Conservation (phyloP, 192 early-diverging fungal species). For the Entophlyctis luteolus region DNA sequence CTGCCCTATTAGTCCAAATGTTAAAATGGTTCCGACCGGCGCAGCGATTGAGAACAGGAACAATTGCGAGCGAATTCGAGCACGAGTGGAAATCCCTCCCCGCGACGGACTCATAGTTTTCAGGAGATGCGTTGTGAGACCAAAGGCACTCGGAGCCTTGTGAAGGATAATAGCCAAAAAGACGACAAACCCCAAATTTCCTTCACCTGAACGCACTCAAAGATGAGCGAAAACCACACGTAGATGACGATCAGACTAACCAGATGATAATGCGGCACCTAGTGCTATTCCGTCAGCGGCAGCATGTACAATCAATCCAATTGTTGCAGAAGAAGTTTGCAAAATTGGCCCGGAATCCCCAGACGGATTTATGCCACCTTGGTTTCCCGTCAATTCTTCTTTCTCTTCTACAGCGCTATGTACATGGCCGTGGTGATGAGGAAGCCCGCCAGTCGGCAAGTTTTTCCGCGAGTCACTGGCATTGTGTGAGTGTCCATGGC, state of each 20-base stretch:
- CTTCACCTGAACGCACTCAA: conserved; percentile 25
- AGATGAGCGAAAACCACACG: neutral
- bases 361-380: neutral
- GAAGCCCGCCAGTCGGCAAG: neutral
- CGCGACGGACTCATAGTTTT: conserved; percentile 56
- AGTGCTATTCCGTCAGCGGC: conserved; percentile 93
- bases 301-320: conserved; percentile 95
- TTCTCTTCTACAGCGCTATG: conserved; percentile 9
- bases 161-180: conserved; percentile 94
- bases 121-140: conserved; percentile 80
- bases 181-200: conserved; percentile 61
- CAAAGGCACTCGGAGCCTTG: conserved; percentile 93
- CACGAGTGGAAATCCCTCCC: conserved; percentile 42
- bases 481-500: conserved; percentile 12
- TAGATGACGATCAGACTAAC: conserved; percentile 22
- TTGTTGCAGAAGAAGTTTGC: conserved; percentile 52
- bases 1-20: conserved; percentile 33
- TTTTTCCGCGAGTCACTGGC: conserved; percentile 13
- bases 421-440: conserved; percentile 11
- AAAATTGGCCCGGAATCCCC: neutral
- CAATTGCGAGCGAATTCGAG: conserved; percentile 67
- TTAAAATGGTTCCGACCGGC: conserved; percentile 74
- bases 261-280: conserved; percentile 74
- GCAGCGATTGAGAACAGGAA: conserved; percentile 78
- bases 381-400: neutral